phyloP scores from a whole-genome alignment of 805 yeast genomes.

The Candida anglica region DNA sequence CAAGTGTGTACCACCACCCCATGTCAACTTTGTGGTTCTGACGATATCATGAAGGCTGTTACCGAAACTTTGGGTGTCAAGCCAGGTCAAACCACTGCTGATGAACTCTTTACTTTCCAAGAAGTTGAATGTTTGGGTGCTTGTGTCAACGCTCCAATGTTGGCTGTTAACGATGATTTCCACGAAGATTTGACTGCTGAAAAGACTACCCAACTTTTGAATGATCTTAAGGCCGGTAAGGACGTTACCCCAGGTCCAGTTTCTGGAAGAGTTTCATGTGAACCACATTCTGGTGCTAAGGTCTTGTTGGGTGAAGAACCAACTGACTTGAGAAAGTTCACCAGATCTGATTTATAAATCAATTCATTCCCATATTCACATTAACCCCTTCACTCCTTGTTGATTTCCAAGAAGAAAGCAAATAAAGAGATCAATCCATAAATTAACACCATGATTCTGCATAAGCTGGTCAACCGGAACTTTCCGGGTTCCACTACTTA shows the following conservation, averaged over 20 bases:
- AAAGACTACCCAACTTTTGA: conserved; percentile 55
- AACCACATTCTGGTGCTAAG: conserved; percentile 70
- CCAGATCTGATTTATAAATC: conserved; percentile 63
- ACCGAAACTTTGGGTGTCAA: conserved; percentile 55
- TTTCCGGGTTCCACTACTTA: too few relatives aligned
- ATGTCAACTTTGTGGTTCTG: conserved; percentile 81
- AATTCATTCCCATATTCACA: not conserved
- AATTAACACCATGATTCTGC: conserved; percentile 1
- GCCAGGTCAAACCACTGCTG: conserved; percentile 76
- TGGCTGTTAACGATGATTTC: conserved; percentile 78
- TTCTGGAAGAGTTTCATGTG: conserved; percentile 66
- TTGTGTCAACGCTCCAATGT: conserved; percentile 88
- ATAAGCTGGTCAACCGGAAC: too few relatives aligned
- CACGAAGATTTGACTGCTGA: conserved; percentile 78
- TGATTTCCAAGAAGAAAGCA: not conserved
- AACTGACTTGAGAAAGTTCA: conserved; percentile 61
- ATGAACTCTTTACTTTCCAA: conserved; percentile 72
- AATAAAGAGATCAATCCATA: not conserved
- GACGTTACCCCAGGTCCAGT: conserved; percentile 63
- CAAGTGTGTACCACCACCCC: conserved; percentile 91
- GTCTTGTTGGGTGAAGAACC: conserved; percentile 60
- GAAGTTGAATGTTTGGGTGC: conserved; percentile 93
- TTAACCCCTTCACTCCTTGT: too few relatives aligned
- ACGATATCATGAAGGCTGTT: conserved; percentile 70
- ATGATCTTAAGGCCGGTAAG: conserved; percentile 61